Evolutionary conservation across 257 asterid species (phyloP).

Genomic region (Salvia hispanica): DNA sequence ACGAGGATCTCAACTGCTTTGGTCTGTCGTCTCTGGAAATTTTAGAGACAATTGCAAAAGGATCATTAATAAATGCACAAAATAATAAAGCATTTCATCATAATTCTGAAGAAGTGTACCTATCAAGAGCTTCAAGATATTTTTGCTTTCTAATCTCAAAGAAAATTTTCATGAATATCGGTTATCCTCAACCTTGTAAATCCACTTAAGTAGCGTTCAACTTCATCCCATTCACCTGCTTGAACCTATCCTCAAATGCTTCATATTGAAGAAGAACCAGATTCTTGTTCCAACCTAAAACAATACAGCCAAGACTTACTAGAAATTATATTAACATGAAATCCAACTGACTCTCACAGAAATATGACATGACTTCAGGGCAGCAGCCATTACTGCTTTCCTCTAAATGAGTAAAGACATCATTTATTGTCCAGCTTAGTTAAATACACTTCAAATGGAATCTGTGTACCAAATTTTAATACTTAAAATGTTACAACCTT

Average conservation of each 20-base stretch:
- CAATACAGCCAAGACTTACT: slow-evolving; percentile 28
- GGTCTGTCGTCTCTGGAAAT: slow-evolving; percentile 86
- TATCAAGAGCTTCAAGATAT: slow-evolving; percentile 98
- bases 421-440: neutral
- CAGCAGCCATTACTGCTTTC: slow-evolving; percentile 1
- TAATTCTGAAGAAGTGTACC: slow-evolving; percentile 44
- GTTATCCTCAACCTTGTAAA: slow-evolving; percentile 97
- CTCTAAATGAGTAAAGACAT: neutral
- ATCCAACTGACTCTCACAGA: slow-evolving; percentile 13
- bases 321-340: slow-evolving; percentile 20
- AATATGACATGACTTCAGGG: slow-evolving; percentile 11
- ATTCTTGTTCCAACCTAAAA: slow-evolving; percentile 93
- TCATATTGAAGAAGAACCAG: slow-evolving; percentile 97
- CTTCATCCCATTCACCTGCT: slow-evolving; percentile 99
- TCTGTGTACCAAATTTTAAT: slow-evolving; percentile 2
- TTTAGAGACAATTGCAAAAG: slow-evolving; percentile 8
- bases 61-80: slow-evolving; percentile 21
- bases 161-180: slow-evolving; percentile 97
- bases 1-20: slow-evolving; percentile 96
- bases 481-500: neutral
- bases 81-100: slow-evolving; percentile 26
- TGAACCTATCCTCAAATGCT: slow-evolving; percentile 96
- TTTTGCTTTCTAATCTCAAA: slow-evolving; percentile 98
- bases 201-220: slow-evolving; percentile 90
- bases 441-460: slow-evolving; percentile 13